A percentile compares a stretch with the other conserved stretches of the same genome.
These are phyloP conservation scores for Brettanomyces nanus DNA, from an alignment of 805 yeast genomes.

Conservation along the genomic window DNA sequence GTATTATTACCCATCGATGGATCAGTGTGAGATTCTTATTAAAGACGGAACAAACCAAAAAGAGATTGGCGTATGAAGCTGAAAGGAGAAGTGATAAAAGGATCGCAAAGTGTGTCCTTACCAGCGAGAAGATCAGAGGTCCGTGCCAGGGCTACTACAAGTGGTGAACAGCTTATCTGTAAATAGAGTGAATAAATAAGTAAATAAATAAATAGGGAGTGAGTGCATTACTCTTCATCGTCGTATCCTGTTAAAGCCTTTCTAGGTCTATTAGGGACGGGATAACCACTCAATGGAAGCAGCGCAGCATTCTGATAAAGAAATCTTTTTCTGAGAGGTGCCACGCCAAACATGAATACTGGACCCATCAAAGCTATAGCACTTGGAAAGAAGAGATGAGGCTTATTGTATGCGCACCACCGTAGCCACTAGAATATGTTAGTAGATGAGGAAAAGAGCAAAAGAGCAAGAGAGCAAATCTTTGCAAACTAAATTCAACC, in stretches of 20 bases:
- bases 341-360: constrained; percentile 43
- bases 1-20: constrained; percentile 66
- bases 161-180: constrained; percentile 30
- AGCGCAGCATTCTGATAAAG: constrained; percentile 58
- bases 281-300: constrained; percentile 50
- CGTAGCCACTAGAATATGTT: constrained; percentile 47
- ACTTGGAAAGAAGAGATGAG: constrained; percentile 62
- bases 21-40: constrained; percentile 77
- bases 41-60: constrained; percentile 55
- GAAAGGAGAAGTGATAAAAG: constrained; percentile 36
- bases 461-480: background rate
- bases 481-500: too few relatives aligned
- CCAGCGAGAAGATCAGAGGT: constrained; percentile 39
- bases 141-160: constrained; percentile 43
- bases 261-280: constrained; percentile 49
- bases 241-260: constrained; percentile 46
- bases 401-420: constrained; percentile 68
- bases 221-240: constrained; percentile 1
- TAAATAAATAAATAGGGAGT: constrained; percentile 1
- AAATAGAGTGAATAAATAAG: background rate
- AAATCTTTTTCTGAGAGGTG: constrained; percentile 65
- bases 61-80: constrained; percentile 53
- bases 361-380: constrained; percentile 64
- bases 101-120: constrained; percentile 37
- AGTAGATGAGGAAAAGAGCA: background rate